These are phyloP conservation scores for Haplosporangium gracile DNA, from an alignment of 192 early-diverging fungal genomes.

Conservation along the genomic window DNA sequence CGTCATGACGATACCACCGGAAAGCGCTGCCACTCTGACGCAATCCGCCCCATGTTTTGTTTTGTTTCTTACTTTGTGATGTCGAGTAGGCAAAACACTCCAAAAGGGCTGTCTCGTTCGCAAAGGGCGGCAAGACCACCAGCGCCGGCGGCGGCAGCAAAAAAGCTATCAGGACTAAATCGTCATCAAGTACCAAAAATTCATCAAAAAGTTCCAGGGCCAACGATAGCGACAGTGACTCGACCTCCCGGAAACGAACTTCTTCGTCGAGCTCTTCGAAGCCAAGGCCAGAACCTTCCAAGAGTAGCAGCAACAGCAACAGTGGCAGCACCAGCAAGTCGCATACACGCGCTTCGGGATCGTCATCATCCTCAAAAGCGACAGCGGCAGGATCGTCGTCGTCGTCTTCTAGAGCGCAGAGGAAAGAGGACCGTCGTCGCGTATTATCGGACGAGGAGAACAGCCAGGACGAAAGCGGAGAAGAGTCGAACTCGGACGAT, in stretches of 20 bases:
- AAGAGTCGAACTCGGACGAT: conserved; percentile 18
- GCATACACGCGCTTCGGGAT: neutral
- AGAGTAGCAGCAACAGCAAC: neutral
- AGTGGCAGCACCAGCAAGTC: neutral
- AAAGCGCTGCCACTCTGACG: neutral
- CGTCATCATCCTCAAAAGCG: conserved; percentile 1
- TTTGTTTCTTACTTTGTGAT: neutral
- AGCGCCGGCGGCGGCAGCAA: neutral
- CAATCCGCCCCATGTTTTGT: no score
- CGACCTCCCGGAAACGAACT: neutral
- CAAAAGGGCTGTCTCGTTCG: neutral
- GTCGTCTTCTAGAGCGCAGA: neutral
- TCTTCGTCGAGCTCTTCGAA: neutral
- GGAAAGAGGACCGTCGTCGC: neutral
- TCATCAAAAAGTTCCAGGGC: neutral
- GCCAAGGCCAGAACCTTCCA: neutral
- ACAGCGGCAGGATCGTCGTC: neutral
- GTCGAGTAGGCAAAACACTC: neutral
- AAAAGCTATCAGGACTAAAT: neutral
- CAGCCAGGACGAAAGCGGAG: neutral
- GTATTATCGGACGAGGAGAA: conserved; percentile 41
- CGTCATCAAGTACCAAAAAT: no score
- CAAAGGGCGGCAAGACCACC: neutral
- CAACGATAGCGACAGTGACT: neutral
- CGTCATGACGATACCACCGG: neutral